These are phyloP conservation scores for Umbelopsis isabellina DNA, from an alignment of 192 early-diverging fungal genomes.

Conservation along the genomic window DNA sequence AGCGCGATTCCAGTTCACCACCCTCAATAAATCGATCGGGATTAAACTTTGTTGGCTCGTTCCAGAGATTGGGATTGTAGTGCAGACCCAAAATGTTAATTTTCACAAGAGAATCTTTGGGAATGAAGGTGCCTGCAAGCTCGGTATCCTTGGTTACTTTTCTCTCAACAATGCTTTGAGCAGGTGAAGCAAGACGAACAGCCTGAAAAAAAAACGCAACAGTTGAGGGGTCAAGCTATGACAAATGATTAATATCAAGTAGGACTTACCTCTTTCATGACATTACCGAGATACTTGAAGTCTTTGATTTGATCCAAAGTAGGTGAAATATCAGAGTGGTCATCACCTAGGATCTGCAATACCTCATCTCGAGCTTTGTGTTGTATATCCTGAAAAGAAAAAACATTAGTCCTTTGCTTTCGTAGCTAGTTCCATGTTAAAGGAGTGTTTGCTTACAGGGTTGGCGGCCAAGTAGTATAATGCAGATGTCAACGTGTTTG, in stretches of 20 bases:
- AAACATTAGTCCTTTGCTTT: neutral
- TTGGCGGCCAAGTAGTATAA: conserved; percentile 47
- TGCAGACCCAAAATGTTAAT: conserved; percentile 54
- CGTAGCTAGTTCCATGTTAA: too few relatives aligned
- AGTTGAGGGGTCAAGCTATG: neutral
- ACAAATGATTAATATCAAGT: neutral
- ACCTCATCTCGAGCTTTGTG: conserved; percentile 58
- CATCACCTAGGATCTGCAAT: conserved; percentile 55
- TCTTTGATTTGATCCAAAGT: conserved; percentile 54
- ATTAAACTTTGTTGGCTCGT: conserved; percentile 6
- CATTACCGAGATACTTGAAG: conserved; percentile 51
- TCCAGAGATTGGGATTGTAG: conserved; percentile 3
- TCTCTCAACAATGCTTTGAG: neutral
- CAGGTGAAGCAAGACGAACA: conserved; percentile 22
- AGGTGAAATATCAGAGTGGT: conserved; percentile 50
- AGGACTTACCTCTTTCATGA: conserved; percentile 51
- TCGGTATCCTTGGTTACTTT: conserved; percentile 27
- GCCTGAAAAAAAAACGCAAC: neutral
- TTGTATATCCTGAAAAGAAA: conserved; percentile 45
- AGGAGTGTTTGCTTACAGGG: neutral
- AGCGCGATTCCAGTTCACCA: conserved; percentile 1
- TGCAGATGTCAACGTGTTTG: conserved; percentile 42
- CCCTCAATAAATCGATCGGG: conserved; percentile 22
- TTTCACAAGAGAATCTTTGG: conserved; percentile 46
- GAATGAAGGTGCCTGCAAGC: conserved; percentile 20